Base-by-base conservation (phyloP, 192 early-diverging fungal species). In the Oehlia diaphana region DNA sequence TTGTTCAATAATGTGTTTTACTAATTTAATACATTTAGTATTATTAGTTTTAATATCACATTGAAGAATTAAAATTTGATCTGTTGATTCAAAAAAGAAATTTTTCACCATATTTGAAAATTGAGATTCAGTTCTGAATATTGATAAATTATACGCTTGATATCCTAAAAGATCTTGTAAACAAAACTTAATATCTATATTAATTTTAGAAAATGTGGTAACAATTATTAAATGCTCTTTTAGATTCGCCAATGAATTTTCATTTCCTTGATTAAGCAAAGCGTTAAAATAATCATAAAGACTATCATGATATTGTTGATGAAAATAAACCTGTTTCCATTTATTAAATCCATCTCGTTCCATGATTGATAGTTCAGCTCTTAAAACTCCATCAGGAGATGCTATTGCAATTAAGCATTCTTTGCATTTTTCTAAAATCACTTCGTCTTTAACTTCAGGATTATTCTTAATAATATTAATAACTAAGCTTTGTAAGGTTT, bases 401-500 rank as follows among this genome's bases (percentile, higher is more conserved):
- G 76, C 76, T 47, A 77, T 77, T 9, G 37, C 28, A 21, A 81
- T 61, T 12, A 81, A 19, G 1, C 35, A 28, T 67, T 58, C 75
- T 70, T 77, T 81, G 58, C 80, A 81, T 26, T 31, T 26, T 53
- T 70, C 28, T 26, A 67, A 21, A 70, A 81, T 81, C 31, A 13
- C 47, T 9, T 62, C 49, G 61, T 68, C n/a, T 16, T 66, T 12
- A 2, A 0, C 13, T 10, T 58, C 31, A 6, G 68, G 67, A 71
- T 79, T 79, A n/a, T 62, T 79, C 26, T 72, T n/a, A 9, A 13
- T 42, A 35, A 26, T 10, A 33, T 79, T 9, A 7, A 79, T 44
- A 21, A 79, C 67, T 58, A 79, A 63, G 63, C 80, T 81, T 35
- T 70, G 74, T 19, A 81, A 14, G 14, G 65, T 78, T 31, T 77